phyloP scores from a whole-genome alignment of 768 basidiomycete species.

The Tylopilus sp. region DNA sequence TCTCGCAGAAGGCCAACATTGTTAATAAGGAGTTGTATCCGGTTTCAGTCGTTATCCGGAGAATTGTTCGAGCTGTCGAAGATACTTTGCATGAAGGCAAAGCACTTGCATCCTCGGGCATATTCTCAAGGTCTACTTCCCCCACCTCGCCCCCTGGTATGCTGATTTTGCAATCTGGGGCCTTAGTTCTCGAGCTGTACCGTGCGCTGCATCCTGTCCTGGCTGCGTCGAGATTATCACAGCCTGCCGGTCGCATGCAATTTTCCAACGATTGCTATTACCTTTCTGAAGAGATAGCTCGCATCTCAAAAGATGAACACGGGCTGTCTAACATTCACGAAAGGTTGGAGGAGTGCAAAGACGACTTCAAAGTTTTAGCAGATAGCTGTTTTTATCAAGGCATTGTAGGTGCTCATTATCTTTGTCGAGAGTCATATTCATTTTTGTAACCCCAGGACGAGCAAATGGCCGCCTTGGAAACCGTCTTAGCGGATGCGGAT shows the following conservation, averaged over 20 bases:
- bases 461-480: constrained; percentile 27
- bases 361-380: constrained; percentile 50
- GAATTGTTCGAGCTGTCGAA: constrained; percentile 54
- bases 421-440: neutral
- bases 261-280: constrained; percentile 82
- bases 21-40: constrained; percentile 48
- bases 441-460: constrained; percentile 18
- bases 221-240: constrained; percentile 45
- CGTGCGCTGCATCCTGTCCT: constrained; percentile 74
- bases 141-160: constrained; percentile 43
- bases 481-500: constrained; percentile 49
- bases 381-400: constrained; percentile 71
- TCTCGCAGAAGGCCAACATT: constrained; percentile 13
- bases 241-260: constrained; percentile 58
- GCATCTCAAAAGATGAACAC: constrained; percentile 28
- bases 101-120: constrained; percentile 54
- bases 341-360: constrained; percentile 49
- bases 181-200: constrained; percentile 72
- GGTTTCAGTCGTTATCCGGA: constrained; percentile 56
- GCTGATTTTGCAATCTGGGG: constrained; percentile 57
- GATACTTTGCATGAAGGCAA: constrained; percentile 65
- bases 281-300: constrained; percentile 48
- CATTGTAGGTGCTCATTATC: constrained; percentile 47
- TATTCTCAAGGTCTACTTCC: constrained; percentile 39
- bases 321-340: constrained; percentile 35